phyloP scores from a whole-genome alignment of 2,329 filamentous ascomycete species.

The Phialophora macrospora region DNA sequence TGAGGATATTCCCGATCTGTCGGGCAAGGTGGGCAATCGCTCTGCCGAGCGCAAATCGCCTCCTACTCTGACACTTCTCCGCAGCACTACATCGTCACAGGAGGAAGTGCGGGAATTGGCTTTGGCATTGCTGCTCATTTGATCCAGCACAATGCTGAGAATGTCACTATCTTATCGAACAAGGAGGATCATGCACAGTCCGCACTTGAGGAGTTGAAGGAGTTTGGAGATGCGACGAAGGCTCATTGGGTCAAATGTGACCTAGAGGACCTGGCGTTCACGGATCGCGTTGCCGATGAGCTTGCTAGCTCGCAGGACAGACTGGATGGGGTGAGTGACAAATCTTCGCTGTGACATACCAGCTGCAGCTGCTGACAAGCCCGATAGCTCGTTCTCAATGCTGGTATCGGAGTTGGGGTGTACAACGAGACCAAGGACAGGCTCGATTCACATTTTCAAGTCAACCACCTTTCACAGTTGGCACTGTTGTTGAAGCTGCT shows the following conservation, averaged over 20 bases:
- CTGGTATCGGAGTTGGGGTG: slow-evolving; percentile 56
- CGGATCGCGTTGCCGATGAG: slow-evolving; percentile 52
- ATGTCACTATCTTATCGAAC: slow-evolving; percentile 56
- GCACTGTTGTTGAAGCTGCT: slow-evolving; percentile 56
- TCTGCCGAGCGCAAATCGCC: not conserved
- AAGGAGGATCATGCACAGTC: slow-evolving; percentile 56
- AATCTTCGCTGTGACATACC: not conserved
- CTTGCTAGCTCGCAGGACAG: slow-evolving; percentile 50
- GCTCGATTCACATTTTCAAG: slow-evolving; percentile 57
- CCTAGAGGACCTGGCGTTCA: slow-evolving; percentile 53
- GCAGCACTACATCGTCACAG: slow-evolving; percentile 55
- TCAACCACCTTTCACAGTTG: slow-evolving; percentile 58
- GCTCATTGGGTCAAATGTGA: slow-evolving; percentile 56
- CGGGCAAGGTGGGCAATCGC: slow-evolving; percentile 44
- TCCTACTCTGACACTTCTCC: not conserved
- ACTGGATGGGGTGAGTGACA: slow-evolving; percentile 48
- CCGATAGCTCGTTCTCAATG: slow-evolving; percentile 52
- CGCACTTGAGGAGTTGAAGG: slow-evolving; percentile 50
- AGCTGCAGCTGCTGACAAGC: not conserved
- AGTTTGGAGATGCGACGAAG: slow-evolving; percentile 53
- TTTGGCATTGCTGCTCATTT: slow-evolving; percentile 59
- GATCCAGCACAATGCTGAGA: slow-evolving; percentile 56
- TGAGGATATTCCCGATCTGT: slow-evolving; percentile 49
- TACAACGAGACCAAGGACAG: slow-evolving; percentile 58
- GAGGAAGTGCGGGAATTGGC: slow-evolving; percentile 58